These are phyloP conservation scores for Colletotrichum spinosum DNA, from an alignment of 2,329 filamentous ascomycete genomes.

Conservation along the genomic window DNA sequence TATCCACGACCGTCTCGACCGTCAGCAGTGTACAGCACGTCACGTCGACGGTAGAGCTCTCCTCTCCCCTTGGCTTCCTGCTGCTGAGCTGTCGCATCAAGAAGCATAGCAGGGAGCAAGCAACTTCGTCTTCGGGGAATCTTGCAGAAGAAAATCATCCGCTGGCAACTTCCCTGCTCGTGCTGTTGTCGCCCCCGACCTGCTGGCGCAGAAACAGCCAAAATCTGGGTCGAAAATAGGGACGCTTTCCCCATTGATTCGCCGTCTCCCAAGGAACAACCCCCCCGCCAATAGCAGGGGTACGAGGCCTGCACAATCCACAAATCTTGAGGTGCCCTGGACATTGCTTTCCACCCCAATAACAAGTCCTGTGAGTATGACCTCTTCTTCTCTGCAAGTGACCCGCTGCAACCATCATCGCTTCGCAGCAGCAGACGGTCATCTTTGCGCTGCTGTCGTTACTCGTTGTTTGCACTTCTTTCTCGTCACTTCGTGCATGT, in stretches of 20 bases:
- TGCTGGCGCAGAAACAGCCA: conserved; percentile 29
- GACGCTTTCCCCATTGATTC: conserved; percentile 35
- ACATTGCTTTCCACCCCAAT: conserved; percentile 32
- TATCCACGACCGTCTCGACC: conserved; percentile 7
- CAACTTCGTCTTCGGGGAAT: conserved; percentile 11
- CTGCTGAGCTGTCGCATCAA: conserved; percentile 21
- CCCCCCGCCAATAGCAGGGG: conserved; percentile 36
- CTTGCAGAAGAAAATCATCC: conserved; percentile 18
- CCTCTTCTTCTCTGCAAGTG: conserved; percentile 22
- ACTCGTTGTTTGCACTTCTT: conserved; percentile 12
- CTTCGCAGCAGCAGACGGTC: conserved; percentile 20
- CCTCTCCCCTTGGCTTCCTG: neutral
- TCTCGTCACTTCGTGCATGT: conserved; percentile 2
- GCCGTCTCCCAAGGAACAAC: conserved; percentile 39
- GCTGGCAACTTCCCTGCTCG: conserved; percentile 36
- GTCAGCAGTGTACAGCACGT: neutral
- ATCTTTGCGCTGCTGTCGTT: conserved; percentile 23
- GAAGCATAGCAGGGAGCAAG: conserved; percentile 28
- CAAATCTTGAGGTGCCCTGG: conserved; percentile 31
- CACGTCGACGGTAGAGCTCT: neutral
- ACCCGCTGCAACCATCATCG: conserved; percentile 11
- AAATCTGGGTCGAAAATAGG: conserved; percentile 27
- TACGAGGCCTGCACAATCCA: conserved; percentile 35
- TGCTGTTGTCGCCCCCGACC: conserved; percentile 19
- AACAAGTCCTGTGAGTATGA: conserved; percentile 39